Evolutionary conservation across 345 rosid genomes (phyloP).

Genomic region (Syzygium grande): DNA sequence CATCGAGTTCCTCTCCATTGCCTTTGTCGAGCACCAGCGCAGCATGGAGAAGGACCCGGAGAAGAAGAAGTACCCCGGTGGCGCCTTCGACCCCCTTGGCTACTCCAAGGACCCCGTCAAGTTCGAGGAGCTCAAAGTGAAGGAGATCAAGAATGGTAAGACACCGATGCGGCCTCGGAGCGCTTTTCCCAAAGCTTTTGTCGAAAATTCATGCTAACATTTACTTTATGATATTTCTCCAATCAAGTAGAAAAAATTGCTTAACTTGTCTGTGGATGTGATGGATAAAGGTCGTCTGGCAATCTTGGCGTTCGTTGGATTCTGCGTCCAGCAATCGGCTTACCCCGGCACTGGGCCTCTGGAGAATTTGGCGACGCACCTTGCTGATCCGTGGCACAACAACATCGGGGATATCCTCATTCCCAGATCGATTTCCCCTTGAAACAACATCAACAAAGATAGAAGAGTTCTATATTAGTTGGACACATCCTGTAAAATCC

Average conservation of each 20-base stretch:
- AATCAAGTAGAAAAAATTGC: background rate
- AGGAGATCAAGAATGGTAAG: slow-evolving; percentile 88
- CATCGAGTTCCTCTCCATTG: slow-evolving; percentile 77
- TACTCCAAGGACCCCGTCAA: slow-evolving; percentile 93
- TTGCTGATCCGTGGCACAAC: slow-evolving; percentile 99
- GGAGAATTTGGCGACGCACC: slow-evolving; percentile 93
- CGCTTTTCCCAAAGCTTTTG: background rate
- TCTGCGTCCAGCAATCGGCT: slow-evolving; percentile 95
- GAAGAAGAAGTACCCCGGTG: slow-evolving; percentile 97
- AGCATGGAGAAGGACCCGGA: slow-evolving; percentile 97
- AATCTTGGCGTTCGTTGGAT: slow-evolving; percentile 84
- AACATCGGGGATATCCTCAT: slow-evolving; percentile 68
- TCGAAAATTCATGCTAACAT: background rate
- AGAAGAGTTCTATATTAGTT: background rate
- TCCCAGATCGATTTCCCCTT: background rate
- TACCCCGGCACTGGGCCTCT: slow-evolving; percentile 97
- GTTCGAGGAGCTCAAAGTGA: slow-evolving; percentile 85
- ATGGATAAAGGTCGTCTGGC: slow-evolving; percentile 70
- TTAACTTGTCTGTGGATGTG: background rate
- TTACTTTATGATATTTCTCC: background rate
- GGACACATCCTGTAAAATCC: slow-evolving; percentile 18
- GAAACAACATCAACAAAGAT: background rate
- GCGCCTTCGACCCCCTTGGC: slow-evolving; percentile 94
- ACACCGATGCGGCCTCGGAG: background rate
- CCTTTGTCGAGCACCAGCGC: slow-evolving; percentile 95